These are phyloP conservation scores for Magnolia sinica DNA, from an alignment of 164 flowering plant species.

Conservation along the genomic window DNA sequence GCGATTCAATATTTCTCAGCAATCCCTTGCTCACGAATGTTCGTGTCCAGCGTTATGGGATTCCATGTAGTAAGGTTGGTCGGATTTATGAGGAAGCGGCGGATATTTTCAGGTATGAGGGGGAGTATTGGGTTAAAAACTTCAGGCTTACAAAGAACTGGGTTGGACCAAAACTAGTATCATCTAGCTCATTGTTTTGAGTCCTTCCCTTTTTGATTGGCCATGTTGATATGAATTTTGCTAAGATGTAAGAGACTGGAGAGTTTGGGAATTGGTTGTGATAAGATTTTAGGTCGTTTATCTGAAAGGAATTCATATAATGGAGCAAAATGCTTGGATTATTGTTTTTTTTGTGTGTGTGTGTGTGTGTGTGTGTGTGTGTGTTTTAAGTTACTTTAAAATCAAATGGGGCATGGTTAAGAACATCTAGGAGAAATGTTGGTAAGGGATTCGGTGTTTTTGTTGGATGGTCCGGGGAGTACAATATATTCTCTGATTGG, in stretches of 20 bases:
- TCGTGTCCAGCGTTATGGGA: slow-evolving; percentile 51
- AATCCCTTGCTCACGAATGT: slow-evolving; percentile 58
- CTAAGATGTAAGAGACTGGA: slow-evolving; percentile 36
- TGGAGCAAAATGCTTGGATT: slow-evolving; percentile 44
- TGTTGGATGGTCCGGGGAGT: slow-evolving; percentile 49
- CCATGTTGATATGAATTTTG: slow-evolving; percentile 31
- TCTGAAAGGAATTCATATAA: slow-evolving; percentile 28
- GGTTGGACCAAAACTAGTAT: slow-evolving; percentile 36
- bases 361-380: no score
- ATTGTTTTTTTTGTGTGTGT: not conserved
- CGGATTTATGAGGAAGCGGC: slow-evolving; percentile 46
- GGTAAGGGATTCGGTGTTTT: slow-evolving; percentile 32
- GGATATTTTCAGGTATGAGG: slow-evolving; percentile 40
- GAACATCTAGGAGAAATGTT: slow-evolving; percentile 36
- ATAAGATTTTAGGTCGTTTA: slow-evolving; percentile 40
- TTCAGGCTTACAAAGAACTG: slow-evolving; percentile 20
- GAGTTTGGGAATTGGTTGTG: slow-evolving; percentile 30
- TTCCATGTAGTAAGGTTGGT: slow-evolving; percentile 50
- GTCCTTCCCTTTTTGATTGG: slow-evolving; percentile 51
- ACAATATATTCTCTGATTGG: slow-evolving; percentile 30
- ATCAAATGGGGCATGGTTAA: slow-evolving; percentile 29
- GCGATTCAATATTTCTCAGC: slow-evolving; percentile 39
- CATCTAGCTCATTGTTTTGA: slow-evolving; percentile 29
- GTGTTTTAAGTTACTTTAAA: slow-evolving; percentile 27
- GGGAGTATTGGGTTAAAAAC: slow-evolving; percentile 34